Base-by-base conservation (phyloP, 2,329 filamentous ascomycete genomes). In the Clathrospora elynae region DNA sequence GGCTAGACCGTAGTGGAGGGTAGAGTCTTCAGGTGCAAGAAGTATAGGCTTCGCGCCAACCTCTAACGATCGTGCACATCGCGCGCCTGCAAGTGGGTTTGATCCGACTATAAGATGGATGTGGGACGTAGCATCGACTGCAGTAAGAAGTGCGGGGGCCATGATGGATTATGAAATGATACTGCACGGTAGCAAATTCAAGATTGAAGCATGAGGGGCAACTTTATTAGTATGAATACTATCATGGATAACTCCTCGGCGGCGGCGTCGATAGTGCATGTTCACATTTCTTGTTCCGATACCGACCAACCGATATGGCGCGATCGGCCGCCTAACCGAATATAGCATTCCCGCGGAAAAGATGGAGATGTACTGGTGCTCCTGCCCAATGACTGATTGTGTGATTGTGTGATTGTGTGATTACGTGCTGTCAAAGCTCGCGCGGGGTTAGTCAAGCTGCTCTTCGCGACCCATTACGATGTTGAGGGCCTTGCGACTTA, bases 31-130 rank as follows among this genome's bases (percentile, higher is more conserved):
- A 0, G 89, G 85, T 3, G 90, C 84, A 61, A 99, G 78, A 30
- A 97, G 74, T 28, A 93, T 80, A 0, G 93, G 90, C 32, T 71
- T 82, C 35, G 93, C 93, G 59, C 92, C 92, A 11, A 89, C 87
- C 60, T 86, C 82, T 35, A 96, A 72, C 3, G 89, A 91, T 64
- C 89, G 88, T 9, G 80, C 75, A 73, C 88, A 95, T 58, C 93
- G 83, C 20, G 90, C 82, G 37, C 87, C 86, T n/a, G 93, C 92
- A 26, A 99, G 80, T 10, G 92, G 84, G 62, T 91, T 93, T 22
- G 86, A 85, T 46, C 93, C 93, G 51, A 97, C 72, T 61, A 99
- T 82, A 44, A 99, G 78, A 68, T 99, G 93, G 26, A 91, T 71
- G 64, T 89, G 86, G 33, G 75, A 79, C 35, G 78, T 78, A 62